Conservation (phyloP, 1,284 basidiomycete genomes). For the Erythrobasidium hasegawianum region DNA sequence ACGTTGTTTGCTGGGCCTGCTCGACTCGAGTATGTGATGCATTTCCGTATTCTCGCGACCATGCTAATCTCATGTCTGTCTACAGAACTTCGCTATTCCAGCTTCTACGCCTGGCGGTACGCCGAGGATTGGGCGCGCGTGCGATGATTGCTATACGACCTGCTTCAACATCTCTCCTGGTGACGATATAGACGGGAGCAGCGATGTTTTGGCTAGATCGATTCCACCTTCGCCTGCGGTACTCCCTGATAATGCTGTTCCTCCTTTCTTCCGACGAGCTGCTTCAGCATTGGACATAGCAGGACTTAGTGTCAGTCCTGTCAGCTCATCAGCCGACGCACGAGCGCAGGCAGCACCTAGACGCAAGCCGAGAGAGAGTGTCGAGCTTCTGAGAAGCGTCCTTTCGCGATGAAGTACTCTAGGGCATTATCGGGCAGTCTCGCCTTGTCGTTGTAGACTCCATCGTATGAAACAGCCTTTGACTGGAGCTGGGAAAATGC, state of each 20-base stretch:
- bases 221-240: conserved; percentile 9
- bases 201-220: neutral
- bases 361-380: conserved; percentile 17
- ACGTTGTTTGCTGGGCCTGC: conserved; percentile 77
- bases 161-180: conserved; percentile 18
- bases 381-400: conserved; percentile 15
- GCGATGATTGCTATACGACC: conserved; percentile 77
- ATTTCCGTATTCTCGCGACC: neutral
- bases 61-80: neutral
- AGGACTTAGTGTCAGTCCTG: neutral
- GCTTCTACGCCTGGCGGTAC: neutral
- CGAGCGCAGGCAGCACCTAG: neutral
- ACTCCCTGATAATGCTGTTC: conserved; percentile 9
- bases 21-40: conserved; percentile 69
- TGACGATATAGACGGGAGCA: conserved; percentile 4
- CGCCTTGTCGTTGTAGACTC: too few species aligned
- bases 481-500: neutral
- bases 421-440: too few species aligned
- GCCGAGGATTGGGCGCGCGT: conserved; percentile 60
- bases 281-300: conserved; percentile 9
- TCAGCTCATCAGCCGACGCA: conserved; percentile 1
- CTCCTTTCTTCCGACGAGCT: conserved; percentile 10
- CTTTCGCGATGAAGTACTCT: neutral
- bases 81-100: conserved; percentile 31
- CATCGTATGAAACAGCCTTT: too few species aligned